Evolutionary conservation across 805 yeast species (phyloP).

Genomic region (Clavispora vitiphila): DNA sequence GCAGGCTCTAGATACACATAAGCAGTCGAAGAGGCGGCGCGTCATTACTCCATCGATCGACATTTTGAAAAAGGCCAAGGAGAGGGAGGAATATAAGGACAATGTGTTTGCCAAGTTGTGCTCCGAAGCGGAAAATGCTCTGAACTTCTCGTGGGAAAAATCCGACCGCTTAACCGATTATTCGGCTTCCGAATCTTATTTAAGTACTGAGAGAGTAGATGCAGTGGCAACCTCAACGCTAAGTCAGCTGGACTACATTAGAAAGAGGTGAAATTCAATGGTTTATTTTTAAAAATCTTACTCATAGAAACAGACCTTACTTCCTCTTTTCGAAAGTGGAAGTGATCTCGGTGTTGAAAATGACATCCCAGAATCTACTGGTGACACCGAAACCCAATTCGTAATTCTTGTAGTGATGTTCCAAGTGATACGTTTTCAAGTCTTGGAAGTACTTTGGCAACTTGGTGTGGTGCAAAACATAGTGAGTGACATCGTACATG

Average conservation of each 20-base stretch:
- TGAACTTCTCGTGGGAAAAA: constrained; percentile 6
- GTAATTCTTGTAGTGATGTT: constrained; percentile 96
- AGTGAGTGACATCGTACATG: constrained; percentile 90
- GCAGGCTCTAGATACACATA: constrained; percentile 4
- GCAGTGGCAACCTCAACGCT: background rate
- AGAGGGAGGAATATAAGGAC: constrained; percentile 5
- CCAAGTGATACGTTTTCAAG: constrained; percentile 86
- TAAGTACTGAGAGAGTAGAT: background rate
- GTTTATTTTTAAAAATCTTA: too few species aligned
- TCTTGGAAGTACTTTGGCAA: constrained; percentile 74
- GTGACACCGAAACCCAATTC: constrained; percentile 97
- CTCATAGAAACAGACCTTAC: constrained; percentile 6
- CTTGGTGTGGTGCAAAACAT: constrained; percentile 82
- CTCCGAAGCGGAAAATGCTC: constrained; percentile 5
- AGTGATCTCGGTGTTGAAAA: constrained; percentile 77
- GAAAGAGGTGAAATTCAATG: too few species aligned
- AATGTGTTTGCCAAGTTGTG: constrained; percentile 5
- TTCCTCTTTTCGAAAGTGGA: constrained; percentile 42
- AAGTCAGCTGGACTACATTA: background rate
- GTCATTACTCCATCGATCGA: background rate
- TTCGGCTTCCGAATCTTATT: background rate
- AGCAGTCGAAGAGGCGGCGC: background rate
- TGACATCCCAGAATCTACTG: constrained; percentile 86
- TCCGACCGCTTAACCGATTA: background rate
- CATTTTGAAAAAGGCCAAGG: constrained; percentile 1